Percentiles rank a stretch among this genome's conserved stretches.
Evolutionary conservation across 164 flowering plant genomes (phyloP).

Genomic region (Euptelea pleiosperma): DNA sequence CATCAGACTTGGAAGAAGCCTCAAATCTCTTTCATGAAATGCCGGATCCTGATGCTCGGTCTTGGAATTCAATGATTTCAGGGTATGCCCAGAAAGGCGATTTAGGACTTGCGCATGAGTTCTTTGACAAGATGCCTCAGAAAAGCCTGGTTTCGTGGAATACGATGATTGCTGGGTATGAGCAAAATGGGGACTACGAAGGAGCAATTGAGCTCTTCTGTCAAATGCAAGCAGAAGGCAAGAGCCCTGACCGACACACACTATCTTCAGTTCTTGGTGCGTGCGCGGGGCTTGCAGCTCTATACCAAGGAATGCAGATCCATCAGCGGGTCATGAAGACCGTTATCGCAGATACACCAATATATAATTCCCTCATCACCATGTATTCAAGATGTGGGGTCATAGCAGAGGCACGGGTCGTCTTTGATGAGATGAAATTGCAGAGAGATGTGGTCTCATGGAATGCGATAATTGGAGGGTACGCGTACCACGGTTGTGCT

Average conservation of each 20-base stretch:
- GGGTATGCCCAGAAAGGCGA: constrained; percentile 13
- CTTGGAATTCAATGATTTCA: constrained; percentile 15
- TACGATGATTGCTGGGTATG: constrained; percentile 9
- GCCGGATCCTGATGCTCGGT: constrained; percentile 10
- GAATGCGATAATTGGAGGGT: constrained; percentile 18
- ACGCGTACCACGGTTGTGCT: constrained; percentile 16
- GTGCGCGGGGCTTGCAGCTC: constrained; percentile 11
- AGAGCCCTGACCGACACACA: constrained; percentile 8
- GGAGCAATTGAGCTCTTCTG: constrained; percentile 7
- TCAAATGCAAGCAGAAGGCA: constrained; percentile 7
- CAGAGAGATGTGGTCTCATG: constrained; percentile 16
- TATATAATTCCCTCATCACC: constrained; percentile 13
- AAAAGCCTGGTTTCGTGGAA: constrained; percentile 16
- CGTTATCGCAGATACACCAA: constrained; percentile 6
- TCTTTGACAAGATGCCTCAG: constrained; percentile 9
- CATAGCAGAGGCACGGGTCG: constrained; percentile 3
- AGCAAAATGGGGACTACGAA: constrained; percentile 10
- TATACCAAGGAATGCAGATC: constrained; percentile 10
- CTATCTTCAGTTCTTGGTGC: constrained; percentile 12
- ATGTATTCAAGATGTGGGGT: constrained; percentile 16
- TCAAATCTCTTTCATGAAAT: constrained; percentile 7
- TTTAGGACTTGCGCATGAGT: constrained; percentile 12
- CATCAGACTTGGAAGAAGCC: constrained; percentile 12
- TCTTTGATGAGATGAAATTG: constrained; percentile 14
- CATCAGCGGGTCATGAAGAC: constrained; percentile 14